Conservation (phyloP, 1,284 basidiomycete species). For the Neolentinus lepideus region DNA sequence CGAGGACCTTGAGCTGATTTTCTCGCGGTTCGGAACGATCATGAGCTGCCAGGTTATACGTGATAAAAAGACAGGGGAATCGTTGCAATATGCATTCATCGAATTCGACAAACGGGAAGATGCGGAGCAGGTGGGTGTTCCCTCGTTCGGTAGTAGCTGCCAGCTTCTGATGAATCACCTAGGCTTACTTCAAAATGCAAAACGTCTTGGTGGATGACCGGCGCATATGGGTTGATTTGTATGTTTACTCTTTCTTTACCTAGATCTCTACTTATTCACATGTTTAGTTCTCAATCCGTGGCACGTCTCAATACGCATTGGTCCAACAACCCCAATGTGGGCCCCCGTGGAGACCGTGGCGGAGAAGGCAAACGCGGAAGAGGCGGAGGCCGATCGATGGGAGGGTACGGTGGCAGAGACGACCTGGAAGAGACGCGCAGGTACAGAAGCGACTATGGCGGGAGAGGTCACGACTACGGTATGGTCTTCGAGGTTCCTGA, state of each 20-base stretch:
- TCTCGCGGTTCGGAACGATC: conserved; percentile 91
- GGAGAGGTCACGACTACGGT: conserved; percentile 37
- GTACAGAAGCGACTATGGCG: conserved; percentile 43
- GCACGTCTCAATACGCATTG: conserved; percentile 62
- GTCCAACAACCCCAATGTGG: conserved; percentile 68
- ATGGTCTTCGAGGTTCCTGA: conserved; percentile 69
- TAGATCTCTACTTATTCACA: not conserved
- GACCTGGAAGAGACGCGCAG: conserved; percentile 64
- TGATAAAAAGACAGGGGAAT: conserved; percentile 94
- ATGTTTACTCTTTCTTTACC: conserved; percentile 19
- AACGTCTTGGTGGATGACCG: conserved; percentile 98
- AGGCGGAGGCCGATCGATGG: conserved; percentile 16
- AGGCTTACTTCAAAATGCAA: conserved; percentile 99
- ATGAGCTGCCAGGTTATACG: conserved; percentile 97
- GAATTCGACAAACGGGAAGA: conserved; percentile 93
- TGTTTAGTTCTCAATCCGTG: conserved; percentile 81
- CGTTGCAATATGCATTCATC: conserved; percentile 97
- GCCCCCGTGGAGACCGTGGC: conserved; percentile 29
- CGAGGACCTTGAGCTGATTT: conserved; percentile 96
- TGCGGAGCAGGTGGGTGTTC: conserved; percentile 72
- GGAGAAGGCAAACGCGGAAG: conserved; percentile 21
- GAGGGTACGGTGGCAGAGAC: conserved; percentile 60
- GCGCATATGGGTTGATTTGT: conserved; percentile 98
- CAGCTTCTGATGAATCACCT: not conserved
- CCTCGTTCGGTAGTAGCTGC: not conserved